Evolutionary conservation across 257 asterid species (phyloP).

Genomic region (Nicotiana knightiana): DNA sequence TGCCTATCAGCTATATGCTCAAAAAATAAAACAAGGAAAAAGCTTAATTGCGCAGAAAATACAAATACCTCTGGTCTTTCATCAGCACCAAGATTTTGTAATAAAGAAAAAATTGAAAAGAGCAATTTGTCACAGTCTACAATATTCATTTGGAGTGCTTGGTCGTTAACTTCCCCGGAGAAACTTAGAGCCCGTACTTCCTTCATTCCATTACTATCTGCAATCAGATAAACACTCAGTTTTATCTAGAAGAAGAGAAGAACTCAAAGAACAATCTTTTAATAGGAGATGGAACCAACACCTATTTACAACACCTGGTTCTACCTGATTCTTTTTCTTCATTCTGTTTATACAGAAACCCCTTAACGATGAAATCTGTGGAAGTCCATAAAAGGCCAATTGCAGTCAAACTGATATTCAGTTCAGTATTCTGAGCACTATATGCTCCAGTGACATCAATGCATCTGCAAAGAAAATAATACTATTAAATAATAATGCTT

Average conservation of each 20-base stretch:
- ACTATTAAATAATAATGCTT: not conserved
- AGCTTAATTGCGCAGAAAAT: slow-evolving; percentile 10
- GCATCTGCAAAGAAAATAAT: slow-evolving; percentile 54
- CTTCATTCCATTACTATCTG: slow-evolving; percentile 43
- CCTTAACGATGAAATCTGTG: slow-evolving; percentile 87
- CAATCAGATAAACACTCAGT: slow-evolving; percentile 23
- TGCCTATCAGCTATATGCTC: not conserved
- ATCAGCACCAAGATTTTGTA: slow-evolving; percentile 86
- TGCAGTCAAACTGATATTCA: slow-evolving; percentile 96
- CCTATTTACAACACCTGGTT: not conserved
- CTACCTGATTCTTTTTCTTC: slow-evolving; percentile 60
- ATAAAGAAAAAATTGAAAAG: slow-evolving; percentile 74
- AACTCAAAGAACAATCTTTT: not conserved
- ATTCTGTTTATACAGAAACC: slow-evolving; percentile 34
- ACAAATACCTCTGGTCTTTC: slow-evolving; percentile 92
- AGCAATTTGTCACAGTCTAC: slow-evolving; percentile 69
- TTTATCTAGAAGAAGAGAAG: slow-evolving; percentile 8
- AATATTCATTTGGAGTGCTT: slow-evolving; percentile 29
- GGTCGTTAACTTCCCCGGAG: slow-evolving; percentile 34
- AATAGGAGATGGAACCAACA: not conserved
- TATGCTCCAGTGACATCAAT: slow-evolving; percentile 94
- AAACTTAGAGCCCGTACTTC: slow-evolving; percentile 29
- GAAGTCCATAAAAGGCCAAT: slow-evolving; percentile 93
- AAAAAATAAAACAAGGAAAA: not conserved
- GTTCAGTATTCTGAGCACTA: slow-evolving; percentile 83